Base-by-base conservation (phyloP, 2,329 filamentous ascomycete species). In the Scedosporium dehoogii region DNA sequence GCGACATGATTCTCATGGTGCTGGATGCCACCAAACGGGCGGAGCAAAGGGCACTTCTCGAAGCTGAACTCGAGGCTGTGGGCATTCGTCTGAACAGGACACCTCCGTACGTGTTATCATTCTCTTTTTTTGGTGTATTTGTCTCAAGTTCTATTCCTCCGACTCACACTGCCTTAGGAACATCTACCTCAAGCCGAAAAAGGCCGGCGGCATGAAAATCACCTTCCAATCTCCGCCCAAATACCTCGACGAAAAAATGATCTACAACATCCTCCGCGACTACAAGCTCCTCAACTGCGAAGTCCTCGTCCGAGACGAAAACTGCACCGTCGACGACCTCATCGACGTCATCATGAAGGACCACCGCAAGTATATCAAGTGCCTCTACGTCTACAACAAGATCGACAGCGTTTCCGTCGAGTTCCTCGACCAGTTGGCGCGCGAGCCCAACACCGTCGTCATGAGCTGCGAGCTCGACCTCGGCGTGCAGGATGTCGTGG, bases 341-440 rank as follows among this genome's bases (percentile, higher is more conserved):
- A 99, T 99, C 78, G 94, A 99, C 74, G 92, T 97, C 65, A 97
- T 99, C 76, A 97, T 97, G 93, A 96, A 94, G 76, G 91, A 97
- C 72, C 94, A 99, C 79, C 83, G 94, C 72, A 99, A 96, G 75
- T 99, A 99, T 80, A 97, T 99, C 79, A 85, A 81, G 73, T 88
- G 91, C 72, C 82, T 99, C 38, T 99, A 99, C 77, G 93, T 97
- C 38, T 99, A 99, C 86, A 99, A 99, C 88, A 99, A 99, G 79
- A 96, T 99, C 77, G 94, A 99, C 78, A 88, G 86, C 73, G 90
- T 99, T 64, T 93, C 89, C 51, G 84, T 99, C 67, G 92, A 97
- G 73, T 96, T 96, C 76, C 84, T 99, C 58, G 90, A 99, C 79
- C 86, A 89, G 72, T 81, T 99, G 23, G 94, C 96, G 4, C 87